Percentiles rank a stretch among this genome's conserved stretches.
Conservation (phyloP, 192 early-diverging fungal species). For the Umbelopsis isabellina region DNA sequence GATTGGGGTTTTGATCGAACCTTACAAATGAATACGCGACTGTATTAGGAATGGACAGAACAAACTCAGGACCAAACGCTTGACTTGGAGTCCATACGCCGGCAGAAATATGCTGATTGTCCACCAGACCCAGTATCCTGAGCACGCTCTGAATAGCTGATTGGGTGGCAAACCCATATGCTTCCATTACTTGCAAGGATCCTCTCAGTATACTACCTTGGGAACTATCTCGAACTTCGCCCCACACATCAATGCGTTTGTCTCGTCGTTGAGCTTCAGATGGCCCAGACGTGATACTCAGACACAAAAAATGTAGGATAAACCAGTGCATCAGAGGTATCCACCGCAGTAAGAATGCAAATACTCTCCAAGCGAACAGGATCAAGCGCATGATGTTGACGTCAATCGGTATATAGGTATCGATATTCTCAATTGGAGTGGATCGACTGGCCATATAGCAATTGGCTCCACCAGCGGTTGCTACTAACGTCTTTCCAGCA, state of each 20-base stretch:
- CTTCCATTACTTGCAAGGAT: slow-evolving; percentile 13
- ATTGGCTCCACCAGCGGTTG: slow-evolving; percentile 14
- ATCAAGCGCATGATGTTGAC: slow-evolving; percentile 8
- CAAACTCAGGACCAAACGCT: slow-evolving; percentile 17
- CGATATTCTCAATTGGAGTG: slow-evolving; percentile 7
- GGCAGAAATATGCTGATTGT: not conserved
- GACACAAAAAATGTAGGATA: slow-evolving; percentile 13
- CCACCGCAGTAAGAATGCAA: slow-evolving; percentile 3
- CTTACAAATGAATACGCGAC: slow-evolving; percentile 10
- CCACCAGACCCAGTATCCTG: not conserved
- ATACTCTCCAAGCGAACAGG: not conserved
- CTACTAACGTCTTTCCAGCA: slow-evolving; percentile 4
- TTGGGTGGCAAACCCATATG: slow-evolving; percentile 13
- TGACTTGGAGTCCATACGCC: slow-evolving; percentile 19
- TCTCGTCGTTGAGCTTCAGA: not conserved
- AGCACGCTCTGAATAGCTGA: not conserved
- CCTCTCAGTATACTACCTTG: not conserved
- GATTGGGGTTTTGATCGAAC: not conserved
- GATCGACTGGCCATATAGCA: slow-evolving; percentile 20
- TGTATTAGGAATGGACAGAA: not conserved
- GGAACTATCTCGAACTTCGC: not conserved
- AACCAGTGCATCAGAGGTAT: slow-evolving; percentile 19
- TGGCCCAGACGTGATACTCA: not conserved
- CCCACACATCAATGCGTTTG: slow-evolving; percentile 17
- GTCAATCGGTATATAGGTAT: slow-evolving; percentile 8